A percentile compares a stretch with the other conserved stretches of the same genome.
Evolutionary conservation across 228 moss, liverwort and hornwort species (phyloP).

Genomic region (Sphagnum magellanicum): DNA sequence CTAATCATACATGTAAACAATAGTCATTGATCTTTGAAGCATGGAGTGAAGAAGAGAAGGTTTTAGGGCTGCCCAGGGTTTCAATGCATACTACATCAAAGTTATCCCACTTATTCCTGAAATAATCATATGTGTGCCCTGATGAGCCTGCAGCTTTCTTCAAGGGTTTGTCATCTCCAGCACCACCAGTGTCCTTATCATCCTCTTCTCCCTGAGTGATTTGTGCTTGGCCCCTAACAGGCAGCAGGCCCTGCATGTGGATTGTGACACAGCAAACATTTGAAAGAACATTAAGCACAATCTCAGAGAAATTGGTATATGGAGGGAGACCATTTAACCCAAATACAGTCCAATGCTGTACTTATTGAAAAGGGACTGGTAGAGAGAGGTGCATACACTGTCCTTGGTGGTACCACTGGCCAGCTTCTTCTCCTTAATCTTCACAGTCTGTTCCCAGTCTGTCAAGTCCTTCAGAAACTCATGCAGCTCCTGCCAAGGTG

Average conservation of each 20-base stretch:
- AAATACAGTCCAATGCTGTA: too few species aligned
- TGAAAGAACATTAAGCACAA: neutral
- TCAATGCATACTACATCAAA: constrained; percentile 76
- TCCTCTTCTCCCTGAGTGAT: constrained; percentile 22
- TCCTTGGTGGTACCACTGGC: constrained; percentile 29
- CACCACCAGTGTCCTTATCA: neutral
- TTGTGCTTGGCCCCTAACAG: constrained; percentile 40
- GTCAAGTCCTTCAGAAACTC: constrained; percentile 88
- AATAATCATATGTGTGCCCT: constrained; percentile 71
- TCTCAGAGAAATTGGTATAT: neutral
- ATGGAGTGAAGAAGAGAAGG: neutral
- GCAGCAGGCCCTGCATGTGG: constrained; percentile 31
- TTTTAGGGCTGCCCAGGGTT: constrained; percentile 1
- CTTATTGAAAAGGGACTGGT: neutral
- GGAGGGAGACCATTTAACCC: too few species aligned
- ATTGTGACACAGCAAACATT: neutral
- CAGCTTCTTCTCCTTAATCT: constrained; percentile 78
- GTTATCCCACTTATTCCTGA: constrained; percentile 82
- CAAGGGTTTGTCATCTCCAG: constrained; percentile 6
- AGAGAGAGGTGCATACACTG: neutral
- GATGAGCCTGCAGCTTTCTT: constrained; percentile 25
- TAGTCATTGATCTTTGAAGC: neutral
- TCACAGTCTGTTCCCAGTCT: constrained; percentile 80
- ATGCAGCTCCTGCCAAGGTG: constrained; percentile 60
- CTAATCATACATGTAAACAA: neutral